Percentiles rank a stretch among this genome's conserved stretches.
Conservation (phyloP, 495 filamentous ascomycete species). For the Antarctomyces pellizariae region DNA sequence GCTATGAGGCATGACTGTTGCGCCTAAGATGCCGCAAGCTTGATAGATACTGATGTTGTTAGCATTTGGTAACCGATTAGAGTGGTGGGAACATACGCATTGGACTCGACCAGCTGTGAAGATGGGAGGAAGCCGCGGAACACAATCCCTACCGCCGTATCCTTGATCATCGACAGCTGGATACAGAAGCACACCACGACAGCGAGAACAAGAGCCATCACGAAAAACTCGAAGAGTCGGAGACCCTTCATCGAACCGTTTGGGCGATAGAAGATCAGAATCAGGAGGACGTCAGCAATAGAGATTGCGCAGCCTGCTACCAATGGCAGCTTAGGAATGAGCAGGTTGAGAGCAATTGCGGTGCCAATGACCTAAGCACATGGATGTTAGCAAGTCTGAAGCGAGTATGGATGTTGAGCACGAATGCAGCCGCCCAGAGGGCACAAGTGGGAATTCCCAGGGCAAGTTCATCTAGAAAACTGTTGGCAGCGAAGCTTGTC, state of each 20-base stretch:
- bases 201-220: slow-evolving; percentile 54
- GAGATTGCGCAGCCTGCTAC: slow-evolving; percentile 76
- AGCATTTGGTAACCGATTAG: slow-evolving; percentile 6
- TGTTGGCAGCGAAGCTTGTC: no score
- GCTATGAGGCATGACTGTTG: slow-evolving; percentile 87
- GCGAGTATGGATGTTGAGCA: not conserved
- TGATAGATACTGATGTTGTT: slow-evolving; percentile 43
- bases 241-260: slow-evolving; percentile 48
- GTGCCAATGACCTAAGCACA: slow-evolving; percentile 54
- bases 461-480: not conserved
- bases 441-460: not conserved
- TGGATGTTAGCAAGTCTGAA: slow-evolving; percentile 2
- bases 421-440: no score
- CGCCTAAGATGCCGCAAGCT: slow-evolving; percentile 77
- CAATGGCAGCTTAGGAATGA: slow-evolving; percentile 52
- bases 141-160: slow-evolving; percentile 47
- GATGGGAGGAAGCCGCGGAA: slow-evolving; percentile 72
- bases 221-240: slow-evolving; percentile 59
- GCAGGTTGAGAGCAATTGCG: slow-evolving; percentile 71
- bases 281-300: slow-evolving; percentile 61
- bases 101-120: slow-evolving; percentile 39
- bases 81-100: slow-evolving; percentile 25
- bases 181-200: slow-evolving; percentile 86
- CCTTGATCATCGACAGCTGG: slow-evolving; percentile 54
- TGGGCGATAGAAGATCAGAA: slow-evolving; percentile 68